Evolutionary conservation across 176 grass and related monocot species (phyloP), one percentile per base, ranked within the genome.

Genomic region (Ensete glaucum): DNA sequence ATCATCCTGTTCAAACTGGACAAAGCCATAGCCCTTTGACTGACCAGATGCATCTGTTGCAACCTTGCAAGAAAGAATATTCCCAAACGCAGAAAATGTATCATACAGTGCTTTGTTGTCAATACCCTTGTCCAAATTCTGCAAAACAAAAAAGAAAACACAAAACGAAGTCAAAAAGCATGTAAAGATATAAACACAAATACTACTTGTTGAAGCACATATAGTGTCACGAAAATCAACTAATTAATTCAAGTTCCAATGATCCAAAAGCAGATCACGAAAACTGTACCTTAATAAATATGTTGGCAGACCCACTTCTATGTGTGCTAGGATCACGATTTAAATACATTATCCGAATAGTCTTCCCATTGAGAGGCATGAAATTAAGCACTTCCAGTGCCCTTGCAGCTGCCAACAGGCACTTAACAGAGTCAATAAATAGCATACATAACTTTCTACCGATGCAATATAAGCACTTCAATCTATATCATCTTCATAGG

Each of bases 261-360:
- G 43, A 65, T 64, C 65, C 16, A 58, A 34, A 58, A 84, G 58
- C 22, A 80, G 20, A 20, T 43, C 34, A 43, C 34, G 17, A 29
- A 34, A 13, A 22, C 16, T 24, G 26, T 4, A 99, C 90, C 95
- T 99, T 99, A 73, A 99, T 88, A 83, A 99, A 99, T 84, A 99
- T 91, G 73, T 99, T 99, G 17, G 82, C 95, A 48, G 83, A 51
- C 8, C 86, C 91, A 76, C 91, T 99, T 71, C 84, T 90, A 73
- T 90, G 95, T 16, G 86, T 80, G 80, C 85, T 91, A 26, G 95
- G 90, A 63, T 99, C 95, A 83, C 95, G 88, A 66, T 94, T 99
- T 80, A 88, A 99, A 80, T 94, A 85, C 95, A 99, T 99, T 56
- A 99, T 88, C 70, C 95, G 85, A 80, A 99, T 94, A 79, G 95